These are phyloP conservation scores for Penicillium verhagenii DNA, from an alignment of 495 filamentous ascomycete genomes.

Conservation along the genomic window DNA sequence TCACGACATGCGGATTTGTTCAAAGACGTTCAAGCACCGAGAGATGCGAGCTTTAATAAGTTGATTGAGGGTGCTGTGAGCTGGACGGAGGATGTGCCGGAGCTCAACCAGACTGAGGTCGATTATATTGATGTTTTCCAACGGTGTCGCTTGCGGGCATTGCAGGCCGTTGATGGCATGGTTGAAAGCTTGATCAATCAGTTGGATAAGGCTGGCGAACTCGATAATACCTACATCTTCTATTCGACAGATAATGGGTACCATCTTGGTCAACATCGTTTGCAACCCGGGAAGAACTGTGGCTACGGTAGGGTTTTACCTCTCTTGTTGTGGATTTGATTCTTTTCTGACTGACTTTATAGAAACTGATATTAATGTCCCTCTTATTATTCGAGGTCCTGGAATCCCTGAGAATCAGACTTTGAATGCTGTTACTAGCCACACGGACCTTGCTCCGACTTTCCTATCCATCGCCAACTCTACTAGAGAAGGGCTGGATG, in stretches of 20 bases:
- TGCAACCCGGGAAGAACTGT: slow-evolving; percentile 67
- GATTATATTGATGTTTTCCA: slow-evolving; percentile 66
- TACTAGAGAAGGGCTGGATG: slow-evolving; percentile 49
- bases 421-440: slow-evolving; percentile 57
- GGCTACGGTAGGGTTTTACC: slow-evolving; percentile 55
- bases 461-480: slow-evolving; percentile 49
- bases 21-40: slow-evolving; percentile 25
- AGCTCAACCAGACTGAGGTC: slow-evolving; percentile 49
- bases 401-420: slow-evolving; percentile 45
- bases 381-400: slow-evolving; percentile 58
- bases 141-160: slow-evolving; percentile 54
- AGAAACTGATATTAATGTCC: slow-evolving; percentile 69
- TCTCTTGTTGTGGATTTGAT: background rate
- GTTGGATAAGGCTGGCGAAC: slow-evolving; percentile 47
- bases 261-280: slow-evolving; percentile 65
- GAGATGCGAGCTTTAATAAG: slow-evolving; percentile 33
- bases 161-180: slow-evolving; percentile 68
- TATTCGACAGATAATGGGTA: slow-evolving; percentile 70
- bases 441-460: slow-evolving; percentile 67
- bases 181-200: slow-evolving; percentile 53
- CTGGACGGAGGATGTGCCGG: slow-evolving; percentile 54
- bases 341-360: background rate
- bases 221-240: slow-evolving; percentile 67
- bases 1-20: slow-evolving; percentile 31
- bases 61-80: slow-evolving; percentile 49